Evolutionary conservation across 495 filamentous ascomycete species (phyloP).

Genomic region (Staphylotrichum longicolle): DNA sequence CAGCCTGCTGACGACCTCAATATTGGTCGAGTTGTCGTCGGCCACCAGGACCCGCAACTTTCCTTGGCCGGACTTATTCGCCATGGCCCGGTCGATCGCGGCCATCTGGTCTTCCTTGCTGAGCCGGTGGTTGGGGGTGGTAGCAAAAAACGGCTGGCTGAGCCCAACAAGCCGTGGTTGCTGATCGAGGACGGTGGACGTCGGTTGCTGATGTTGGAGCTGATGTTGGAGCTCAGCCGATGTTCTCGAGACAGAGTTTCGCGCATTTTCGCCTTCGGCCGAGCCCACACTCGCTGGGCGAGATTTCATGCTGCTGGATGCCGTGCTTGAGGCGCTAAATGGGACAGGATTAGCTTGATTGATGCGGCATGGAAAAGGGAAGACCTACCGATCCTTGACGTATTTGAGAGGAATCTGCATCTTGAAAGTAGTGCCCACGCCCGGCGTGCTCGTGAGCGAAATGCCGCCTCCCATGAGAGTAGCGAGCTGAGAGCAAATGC

Average conservation of each 20-base stretch:
- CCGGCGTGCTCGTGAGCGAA: conserved; percentile 66
- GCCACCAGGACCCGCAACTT: conserved; percentile 85
- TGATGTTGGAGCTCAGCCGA: conserved; percentile 29
- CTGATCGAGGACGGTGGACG: conserved; percentile 40
- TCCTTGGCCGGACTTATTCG: conserved; percentile 52
- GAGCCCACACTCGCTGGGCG: conserved; percentile 73
- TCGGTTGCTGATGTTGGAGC: conserved; percentile 13
- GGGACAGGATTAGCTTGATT: conserved; percentile 32
- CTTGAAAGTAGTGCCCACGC: conserved; percentile 75
- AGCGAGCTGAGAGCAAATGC: conserved; percentile 83
- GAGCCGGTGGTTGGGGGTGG: conserved; percentile 44
- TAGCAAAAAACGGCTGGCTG: conserved; percentile 81
- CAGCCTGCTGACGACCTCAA: conserved; percentile 74
- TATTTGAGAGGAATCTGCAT: conserved; percentile 82
- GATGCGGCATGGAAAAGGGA: background rate
- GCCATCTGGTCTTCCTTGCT: conserved; percentile 41
- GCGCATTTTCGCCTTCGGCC: conserved; percentile 60
- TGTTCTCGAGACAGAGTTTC: conserved; percentile 35
- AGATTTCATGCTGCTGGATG: conserved; percentile 57
- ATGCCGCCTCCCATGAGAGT: conserved; percentile 79
- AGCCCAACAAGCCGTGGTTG: conserved; percentile 80
- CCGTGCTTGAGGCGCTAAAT: conserved; percentile 44
- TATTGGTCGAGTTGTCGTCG: conserved; percentile 93
- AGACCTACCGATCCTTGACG: conserved; percentile 59
- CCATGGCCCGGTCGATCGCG: conserved; percentile 49